A percentile compares a stretch with the other conserved stretches of the same genome.
These are phyloP conservation scores for Neurospora sp. DNA, from an alignment of 2,329 filamentous ascomycete species.

Conservation along the genomic window DNA sequence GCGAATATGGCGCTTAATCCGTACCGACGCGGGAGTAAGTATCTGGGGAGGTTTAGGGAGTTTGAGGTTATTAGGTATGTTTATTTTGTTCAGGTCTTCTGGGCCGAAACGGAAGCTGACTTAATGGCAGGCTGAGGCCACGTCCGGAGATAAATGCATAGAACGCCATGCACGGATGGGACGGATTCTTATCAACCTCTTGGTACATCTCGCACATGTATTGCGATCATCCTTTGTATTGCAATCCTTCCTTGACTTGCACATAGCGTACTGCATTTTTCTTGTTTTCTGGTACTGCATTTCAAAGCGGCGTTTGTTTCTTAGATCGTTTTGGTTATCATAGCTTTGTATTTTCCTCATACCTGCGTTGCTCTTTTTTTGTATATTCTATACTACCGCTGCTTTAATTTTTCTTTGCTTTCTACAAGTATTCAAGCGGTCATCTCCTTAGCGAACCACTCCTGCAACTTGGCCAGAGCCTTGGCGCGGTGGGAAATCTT, in stretches of 20 bases:
- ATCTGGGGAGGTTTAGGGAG: constrained; percentile 59
- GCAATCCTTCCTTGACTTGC: background rate
- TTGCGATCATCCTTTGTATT: background rate
- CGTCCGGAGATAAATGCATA: background rate
- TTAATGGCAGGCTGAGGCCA: background rate
- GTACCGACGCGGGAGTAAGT: constrained; percentile 61
- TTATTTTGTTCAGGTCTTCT: background rate
- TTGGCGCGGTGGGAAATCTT: constrained; percentile 82
- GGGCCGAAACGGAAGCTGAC: background rate
- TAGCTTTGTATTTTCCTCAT: background rate
- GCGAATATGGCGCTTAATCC: constrained; percentile 45
- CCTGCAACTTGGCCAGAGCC: constrained; percentile 77
- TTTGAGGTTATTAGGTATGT: constrained; percentile 72
- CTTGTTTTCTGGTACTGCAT: background rate
- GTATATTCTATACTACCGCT: background rate
- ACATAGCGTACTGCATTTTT: constrained; percentile 2
- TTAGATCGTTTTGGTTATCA: background rate
- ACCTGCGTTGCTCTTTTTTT: background rate
- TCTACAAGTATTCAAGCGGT: constrained; percentile 9
- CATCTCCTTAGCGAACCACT: constrained; percentile 55
- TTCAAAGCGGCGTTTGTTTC: background rate
- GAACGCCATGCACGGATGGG: background rate
- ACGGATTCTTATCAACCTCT: background rate
- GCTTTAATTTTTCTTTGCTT: background rate
- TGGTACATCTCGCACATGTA: background rate